A percentile compares a stretch with the other conserved stretches of the same genome.
Evolutionary conservation across 805 yeast genomes (phyloP).

Genomic region (Kuraishia hungarica): DNA sequence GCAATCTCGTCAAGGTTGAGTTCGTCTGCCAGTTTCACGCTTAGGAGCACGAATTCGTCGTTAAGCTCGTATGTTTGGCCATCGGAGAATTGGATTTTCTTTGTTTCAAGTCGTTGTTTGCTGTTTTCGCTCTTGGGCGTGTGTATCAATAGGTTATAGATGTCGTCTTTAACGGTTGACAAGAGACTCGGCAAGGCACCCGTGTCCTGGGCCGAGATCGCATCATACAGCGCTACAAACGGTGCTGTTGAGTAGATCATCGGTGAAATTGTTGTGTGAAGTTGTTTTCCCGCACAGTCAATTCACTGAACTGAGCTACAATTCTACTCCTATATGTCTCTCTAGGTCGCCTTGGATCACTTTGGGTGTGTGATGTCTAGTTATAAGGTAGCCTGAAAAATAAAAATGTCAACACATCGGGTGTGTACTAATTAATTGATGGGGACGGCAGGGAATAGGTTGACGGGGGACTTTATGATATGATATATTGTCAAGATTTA

Average conservation of each 20-base stretch:
- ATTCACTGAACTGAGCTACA: too few relatives aligned
- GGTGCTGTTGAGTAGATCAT: conserved; percentile 29
- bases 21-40: conserved; percentile 52
- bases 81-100: conserved; percentile 39
- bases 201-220: conserved; percentile 26
- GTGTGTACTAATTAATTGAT: not conserved
- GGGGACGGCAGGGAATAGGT: not conserved
- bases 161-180: conserved; percentile 32
- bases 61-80: conserved; percentile 57
- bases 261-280: too few relatives aligned
- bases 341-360: not conserved
- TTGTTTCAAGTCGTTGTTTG: conserved; percentile 37
- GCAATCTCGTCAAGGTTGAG: conserved; percentile 70
- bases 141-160: conserved; percentile 30
- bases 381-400: not conserved
- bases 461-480: too few relatives aligned
- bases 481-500: too few relatives aligned
- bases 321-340: too few relatives aligned
- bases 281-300: too few relatives aligned
- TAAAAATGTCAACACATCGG: not conserved
- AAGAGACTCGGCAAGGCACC: conserved; percentile 10
- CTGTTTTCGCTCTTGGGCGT: conserved; percentile 37
- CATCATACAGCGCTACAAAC: conserved; percentile 36
- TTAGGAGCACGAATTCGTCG: conserved; percentile 51
- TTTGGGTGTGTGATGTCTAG: not conserved